Evolutionary conservation across 2,329 filamentous ascomycete species (phyloP).

Genomic region (Penicillium sp.): DNA sequence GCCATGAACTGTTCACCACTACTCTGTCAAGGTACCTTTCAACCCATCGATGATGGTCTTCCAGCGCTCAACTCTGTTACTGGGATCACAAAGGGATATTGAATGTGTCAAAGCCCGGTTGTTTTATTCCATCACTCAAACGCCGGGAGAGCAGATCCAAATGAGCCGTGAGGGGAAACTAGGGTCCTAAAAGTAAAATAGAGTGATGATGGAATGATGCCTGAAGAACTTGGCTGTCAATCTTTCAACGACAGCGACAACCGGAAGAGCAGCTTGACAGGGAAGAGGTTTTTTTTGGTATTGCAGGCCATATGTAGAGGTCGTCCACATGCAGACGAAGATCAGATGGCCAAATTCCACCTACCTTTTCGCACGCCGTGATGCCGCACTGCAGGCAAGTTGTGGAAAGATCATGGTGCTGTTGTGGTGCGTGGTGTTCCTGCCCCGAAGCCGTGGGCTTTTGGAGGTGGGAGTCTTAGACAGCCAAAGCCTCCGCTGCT

Average conservation of each 20-base stretch:
- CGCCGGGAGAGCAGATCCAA: background rate
- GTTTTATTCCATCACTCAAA: background rate
- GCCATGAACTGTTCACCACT: slow-evolving; percentile 2
- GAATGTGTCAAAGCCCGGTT: background rate
- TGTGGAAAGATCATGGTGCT: background rate
- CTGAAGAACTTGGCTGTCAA: slow-evolving; percentile 24
- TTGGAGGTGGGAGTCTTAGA: background rate
- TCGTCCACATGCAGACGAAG: background rate
- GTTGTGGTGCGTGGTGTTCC: slow-evolving; percentile 7
- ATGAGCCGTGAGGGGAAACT: background rate
- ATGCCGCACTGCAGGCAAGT: background rate
- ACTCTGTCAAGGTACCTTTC: slow-evolving; percentile 2
- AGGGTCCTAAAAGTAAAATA: background rate
- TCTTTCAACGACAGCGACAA: background rate
- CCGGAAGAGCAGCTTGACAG: background rate
- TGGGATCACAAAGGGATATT: background rate
- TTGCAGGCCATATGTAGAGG: background rate
- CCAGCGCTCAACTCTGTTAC: background rate
- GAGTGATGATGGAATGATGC: slow-evolving; percentile 6
- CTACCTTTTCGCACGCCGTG: background rate
- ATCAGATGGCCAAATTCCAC: background rate
- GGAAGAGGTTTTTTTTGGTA: background rate
- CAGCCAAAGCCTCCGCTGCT: background rate
- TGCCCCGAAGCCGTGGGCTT: background rate
- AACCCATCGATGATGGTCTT: background rate